Evolutionary conservation across 139 green algal species (phyloP), one percentile per base, ranked within the genome.

Genomic region (Chlamydomonas schloesseri): DNA sequence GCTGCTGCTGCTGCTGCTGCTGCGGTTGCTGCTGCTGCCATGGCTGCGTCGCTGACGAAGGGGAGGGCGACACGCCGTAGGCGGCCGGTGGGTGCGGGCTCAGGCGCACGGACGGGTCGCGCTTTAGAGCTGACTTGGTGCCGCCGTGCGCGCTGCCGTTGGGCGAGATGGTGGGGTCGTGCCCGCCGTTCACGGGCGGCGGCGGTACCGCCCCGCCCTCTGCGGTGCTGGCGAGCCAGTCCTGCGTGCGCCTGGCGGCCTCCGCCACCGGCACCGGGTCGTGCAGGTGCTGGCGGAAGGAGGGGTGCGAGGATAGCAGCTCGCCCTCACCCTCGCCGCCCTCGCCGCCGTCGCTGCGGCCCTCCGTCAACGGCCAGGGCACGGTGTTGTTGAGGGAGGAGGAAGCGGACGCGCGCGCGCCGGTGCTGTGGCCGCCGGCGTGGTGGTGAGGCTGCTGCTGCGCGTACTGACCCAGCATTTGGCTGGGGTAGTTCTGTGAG

Each of bases 221-320:
- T 2, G 21, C 11, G 26, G 24, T 73, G 77, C 37, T 83, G 62
- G 62, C 46, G 28, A 83, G 28, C 77, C 77, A 83, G 37, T 73
- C 77, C 28, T 64, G 37, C 17, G 77, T 83, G 14, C 77, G 77
- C 77, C 34, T 42, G 8, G 31, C 62, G 26, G 57, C 71, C 17
- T 73, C 76, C 34, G 23, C 17, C 9, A 24, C 20, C 20, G 55
- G 55, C 55, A 60, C 55, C 23, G 34, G 57, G 17, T 57, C 31
- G 55, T 68, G 36, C 18, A 82, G 58, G 4, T 82, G 74, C 29
- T 82, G 47, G 23, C 74, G 74, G 55, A 82, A 82, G 33, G 74
- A 82, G 3, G 74, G 74, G 31, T 64, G 74, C 47, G 57, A 71
- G 31, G 18, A 28, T 1, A 82, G 55, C 57, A 67, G 10, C 13